Evolutionary conservation across 2,329 filamentous ascomycete species (phyloP), one percentile per base, ranked within the genome.

Genomic region (Rhinocladiella mackenziei): DNA sequence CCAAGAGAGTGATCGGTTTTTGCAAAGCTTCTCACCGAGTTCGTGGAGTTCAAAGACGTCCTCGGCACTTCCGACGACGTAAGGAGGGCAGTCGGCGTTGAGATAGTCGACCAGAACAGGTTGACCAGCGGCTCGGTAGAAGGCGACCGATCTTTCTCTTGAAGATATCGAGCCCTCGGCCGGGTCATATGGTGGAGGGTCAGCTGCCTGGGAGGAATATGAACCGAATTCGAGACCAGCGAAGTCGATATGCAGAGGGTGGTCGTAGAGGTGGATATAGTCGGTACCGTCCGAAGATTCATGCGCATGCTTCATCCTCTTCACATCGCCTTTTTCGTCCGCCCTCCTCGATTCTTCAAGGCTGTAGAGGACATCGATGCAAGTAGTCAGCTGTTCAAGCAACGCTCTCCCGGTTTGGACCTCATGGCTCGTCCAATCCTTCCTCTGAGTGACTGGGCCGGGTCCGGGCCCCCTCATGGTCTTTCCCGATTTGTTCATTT

Each of bases 351-450:
- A 75, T 39, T 72, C 65, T 4, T 77, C 81, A n/a, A 83, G 65
- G 55, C 81, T 76, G 58, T 81, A 83, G 15, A 83, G 68, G 0
- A 76, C 77, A 62, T 83, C 80, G 54, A 83, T 82, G 36, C 77
- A 80, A 3, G 70, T 73, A 5, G 76, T 81, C 45, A 83, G 62
- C 51, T 83, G 77, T 40, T 69, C 71, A 48, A 81, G 66, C n/a
- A 83, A 23, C 4, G 46, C 43, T n/a, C 48, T 36, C 4, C 53
- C 51, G 43, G 50, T 62, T 45, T 50, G 52, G 49, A 51, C 56
- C 32, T 54, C 59, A 43, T 50, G 52, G 31, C 39, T 53, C 13
- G 43, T 60, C 54, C 51, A 57, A 26, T 55, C 51, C 39, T 52
- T 51, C 20, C 43, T 34, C 37, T 39, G 50, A n/a, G 33, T 38